phyloP scores from a whole-genome alignment of 2,329 filamentous ascomycete genomes.

The Shiraia bambusicola region DNA sequence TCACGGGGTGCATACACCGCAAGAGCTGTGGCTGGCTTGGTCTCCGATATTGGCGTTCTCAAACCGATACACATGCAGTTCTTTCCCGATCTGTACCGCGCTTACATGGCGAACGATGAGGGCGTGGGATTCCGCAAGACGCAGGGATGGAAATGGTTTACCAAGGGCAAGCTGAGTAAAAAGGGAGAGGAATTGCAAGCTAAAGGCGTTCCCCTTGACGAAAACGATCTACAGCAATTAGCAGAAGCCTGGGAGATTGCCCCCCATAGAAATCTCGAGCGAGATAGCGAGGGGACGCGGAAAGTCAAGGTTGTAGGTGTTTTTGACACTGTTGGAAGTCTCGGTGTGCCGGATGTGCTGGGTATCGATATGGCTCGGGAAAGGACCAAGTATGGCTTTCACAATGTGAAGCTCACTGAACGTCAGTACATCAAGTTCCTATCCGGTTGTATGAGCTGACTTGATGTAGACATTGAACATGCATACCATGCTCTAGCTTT shows the following conservation, averaged over 20 bases:
- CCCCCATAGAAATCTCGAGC: constrained; percentile 28
- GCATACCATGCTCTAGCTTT: constrained; percentile 59
- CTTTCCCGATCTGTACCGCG: constrained; percentile 49
- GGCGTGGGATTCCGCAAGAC: constrained; percentile 29
- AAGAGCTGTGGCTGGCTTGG: constrained; percentile 45
- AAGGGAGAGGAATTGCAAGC: constrained; percentile 19
- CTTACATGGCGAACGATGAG: constrained; percentile 34
- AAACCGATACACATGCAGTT: constrained; percentile 47
- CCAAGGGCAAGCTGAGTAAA: constrained; percentile 39
- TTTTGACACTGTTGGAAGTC: constrained; percentile 52
- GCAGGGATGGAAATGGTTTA: constrained; percentile 32
- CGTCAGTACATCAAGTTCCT: constrained; percentile 24
- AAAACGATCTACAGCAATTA: constrained; percentile 24
- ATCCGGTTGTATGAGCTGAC: constrained; percentile 26
- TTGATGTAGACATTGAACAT: constrained; percentile 47
- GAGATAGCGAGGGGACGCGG: constrained; percentile 21
- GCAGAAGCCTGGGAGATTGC: constrained; percentile 41
- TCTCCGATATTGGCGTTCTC: constrained; percentile 51
- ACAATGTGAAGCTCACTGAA: constrained; percentile 37
- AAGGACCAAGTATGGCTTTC: constrained; percentile 35
- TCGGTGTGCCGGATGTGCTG: constrained; percentile 50
- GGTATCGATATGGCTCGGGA: constrained; percentile 19
- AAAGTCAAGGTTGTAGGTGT: constrained; percentile 49
- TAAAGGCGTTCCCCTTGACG: constrained; percentile 11
- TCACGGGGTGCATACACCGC: constrained; percentile 52